Evolutionary conservation across 1,284 basidiomycete genomes (phyloP), one percentile per base, ranked within the genome.

Genomic region (Melampsora allii-populina): DNA sequence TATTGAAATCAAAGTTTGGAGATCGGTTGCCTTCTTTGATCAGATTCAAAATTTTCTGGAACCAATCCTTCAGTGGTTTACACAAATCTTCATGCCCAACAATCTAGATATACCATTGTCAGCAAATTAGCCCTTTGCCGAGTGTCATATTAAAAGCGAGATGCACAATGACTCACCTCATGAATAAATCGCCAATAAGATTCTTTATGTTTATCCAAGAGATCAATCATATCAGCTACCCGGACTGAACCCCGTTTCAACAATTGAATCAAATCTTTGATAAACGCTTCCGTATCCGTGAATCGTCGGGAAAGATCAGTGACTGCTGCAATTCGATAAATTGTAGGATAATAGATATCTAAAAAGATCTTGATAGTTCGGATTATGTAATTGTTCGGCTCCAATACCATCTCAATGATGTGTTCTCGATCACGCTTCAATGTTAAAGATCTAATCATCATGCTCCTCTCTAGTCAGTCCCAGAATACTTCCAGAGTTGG

Each of bases 401-500:
- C 71, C 5, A 64, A 39, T 14, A 73, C 64, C 71, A 73, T 73
- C 33, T 66, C 63, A 4, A 66, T 12, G 10, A 73, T 42, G 27
- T 73, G 71, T 58, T 73, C 71, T 66, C 71, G 71, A 50, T 73
- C 71, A 36, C 63, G 33, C 45, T 73, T 73, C 56, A 73, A 73
- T 46, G 53, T 66, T 3, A 39, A 29, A 17, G 65, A 42, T 2
- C 39, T 42, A 14, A 42, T 14, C 10, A 42, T 42, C 39, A 42
- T 1, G 39, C 39, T 42, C 39, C 39, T 42, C 10, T 42, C 39
- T 14, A 14, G 10, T 42, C 42, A 42, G 42, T 17, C 12, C 3
- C 14, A 42, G 12, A 42, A 42, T 14, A 42, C 39, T 42, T 42
- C 3, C 9, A 17, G 14, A 42, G 42, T 5, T 42, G 42, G 14